Conservation (phyloP, 108 stramenopile species). For the Nitzschia sp. region DNA sequence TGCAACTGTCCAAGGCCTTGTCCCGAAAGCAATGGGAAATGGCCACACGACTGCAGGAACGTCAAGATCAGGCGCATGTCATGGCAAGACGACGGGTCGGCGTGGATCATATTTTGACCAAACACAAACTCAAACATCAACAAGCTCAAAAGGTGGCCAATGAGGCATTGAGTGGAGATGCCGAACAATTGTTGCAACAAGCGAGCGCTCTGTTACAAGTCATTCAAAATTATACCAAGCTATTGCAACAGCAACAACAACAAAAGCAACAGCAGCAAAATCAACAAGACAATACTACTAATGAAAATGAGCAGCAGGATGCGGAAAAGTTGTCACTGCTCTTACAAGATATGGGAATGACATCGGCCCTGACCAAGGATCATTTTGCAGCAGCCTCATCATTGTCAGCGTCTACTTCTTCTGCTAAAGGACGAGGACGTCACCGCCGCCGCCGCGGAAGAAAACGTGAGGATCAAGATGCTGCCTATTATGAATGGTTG, state of each 20-base stretch:
- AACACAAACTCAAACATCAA: slow-evolving; percentile 53
- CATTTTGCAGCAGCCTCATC: too few species aligned
- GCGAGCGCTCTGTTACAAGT: slow-evolving; percentile 65
- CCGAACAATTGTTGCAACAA: slow-evolving; percentile 70
- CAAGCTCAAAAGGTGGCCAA: slow-evolving; percentile 71
- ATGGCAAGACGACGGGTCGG: slow-evolving; percentile 40
- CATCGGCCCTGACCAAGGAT: slow-evolving; percentile 86
- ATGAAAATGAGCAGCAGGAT: slow-evolving; percentile 41
- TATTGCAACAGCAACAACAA: slow-evolving; percentile 43
- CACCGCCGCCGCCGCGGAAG: background rate
- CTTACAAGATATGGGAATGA: slow-evolving; percentile 92
- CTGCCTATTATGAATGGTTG: slow-evolving; percentile 82
- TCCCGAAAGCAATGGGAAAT: slow-evolving; percentile 69
- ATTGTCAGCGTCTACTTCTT: too few species aligned
- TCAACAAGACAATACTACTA: slow-evolving; percentile 21
- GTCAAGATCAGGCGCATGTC: slow-evolving; percentile 20
- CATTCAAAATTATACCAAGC: slow-evolving; percentile 74
- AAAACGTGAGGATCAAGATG: background rate
- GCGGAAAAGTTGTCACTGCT: slow-evolving; percentile 52
- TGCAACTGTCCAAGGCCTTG: slow-evolving; percentile 49
- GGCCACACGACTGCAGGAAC: slow-evolving; percentile 39
- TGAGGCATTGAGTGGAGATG: slow-evolving; percentile 66
- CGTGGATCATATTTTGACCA: slow-evolving; percentile 76
- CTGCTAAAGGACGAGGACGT: background rate
- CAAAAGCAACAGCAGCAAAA: slow-evolving; percentile 30